phyloP scores from a whole-genome alignment of 2,329 filamentous ascomycete species.

The Chaetoscypha palmicola region DNA sequence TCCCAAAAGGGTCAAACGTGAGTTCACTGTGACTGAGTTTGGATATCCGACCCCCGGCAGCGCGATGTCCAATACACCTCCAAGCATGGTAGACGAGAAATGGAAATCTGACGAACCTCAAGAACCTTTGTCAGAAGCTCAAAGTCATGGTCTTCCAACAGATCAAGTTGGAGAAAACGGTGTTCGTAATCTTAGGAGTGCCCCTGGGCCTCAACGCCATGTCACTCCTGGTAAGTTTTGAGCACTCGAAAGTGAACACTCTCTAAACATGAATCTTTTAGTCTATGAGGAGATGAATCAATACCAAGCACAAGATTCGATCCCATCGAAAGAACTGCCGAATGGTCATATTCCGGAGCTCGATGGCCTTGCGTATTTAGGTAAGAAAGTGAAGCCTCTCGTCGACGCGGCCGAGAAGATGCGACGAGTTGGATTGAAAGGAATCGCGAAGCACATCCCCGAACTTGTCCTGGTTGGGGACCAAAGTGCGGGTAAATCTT shows the following conservation, averaged over 20 bases:
- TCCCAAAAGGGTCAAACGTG: neutral
- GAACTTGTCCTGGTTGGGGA: slow-evolving; percentile 81
- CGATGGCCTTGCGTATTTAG: slow-evolving; percentile 50
- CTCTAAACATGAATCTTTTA: too few species aligned
- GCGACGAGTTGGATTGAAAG: slow-evolving; percentile 64
- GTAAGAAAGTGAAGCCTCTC: slow-evolving; percentile 55
- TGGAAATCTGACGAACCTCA: neutral
- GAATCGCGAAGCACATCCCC: slow-evolving; percentile 59
- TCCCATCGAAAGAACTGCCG: too few species aligned
- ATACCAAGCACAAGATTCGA: too few species aligned
- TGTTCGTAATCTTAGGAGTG: too few species aligned
- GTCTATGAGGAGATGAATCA: too few species aligned
- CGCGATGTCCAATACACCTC: neutral
- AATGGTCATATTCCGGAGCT: too few species aligned
- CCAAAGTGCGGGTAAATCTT: slow-evolving; percentile 78
- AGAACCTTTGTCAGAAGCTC: too few species aligned
- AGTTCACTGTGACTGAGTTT: neutral
- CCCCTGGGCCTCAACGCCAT: too few species aligned
- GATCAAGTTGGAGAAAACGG: too few species aligned
- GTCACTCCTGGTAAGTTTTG: too few species aligned
- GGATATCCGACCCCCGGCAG: neutral
- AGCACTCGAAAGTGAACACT: too few species aligned
- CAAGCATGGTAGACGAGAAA: neutral
- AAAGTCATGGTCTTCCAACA: too few species aligned
- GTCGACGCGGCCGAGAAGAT: slow-evolving; percentile 63